Evolutionary conservation across 768 basidiomycete species (phyloP).

Genomic region (Fibroporia radiculosa): DNA sequence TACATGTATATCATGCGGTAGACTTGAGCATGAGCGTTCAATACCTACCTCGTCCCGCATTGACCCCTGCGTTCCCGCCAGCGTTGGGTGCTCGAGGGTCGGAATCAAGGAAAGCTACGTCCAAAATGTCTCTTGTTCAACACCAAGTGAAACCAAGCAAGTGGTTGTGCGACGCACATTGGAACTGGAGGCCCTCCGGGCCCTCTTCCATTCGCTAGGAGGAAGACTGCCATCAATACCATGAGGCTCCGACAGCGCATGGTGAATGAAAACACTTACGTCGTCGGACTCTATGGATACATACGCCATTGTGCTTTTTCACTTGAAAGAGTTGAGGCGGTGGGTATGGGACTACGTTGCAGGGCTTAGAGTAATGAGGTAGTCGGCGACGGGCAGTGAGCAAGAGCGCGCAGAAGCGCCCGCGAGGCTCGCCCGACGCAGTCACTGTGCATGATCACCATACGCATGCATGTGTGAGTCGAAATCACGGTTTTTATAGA

Average conservation of each 20-base stretch:
- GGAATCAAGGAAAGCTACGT: constrained; percentile 19
- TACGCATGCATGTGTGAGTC: too few relatives aligned
- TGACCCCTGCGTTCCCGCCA: constrained; percentile 1
- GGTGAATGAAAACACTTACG: constrained; percentile 8
- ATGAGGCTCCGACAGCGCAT: constrained; percentile 3
- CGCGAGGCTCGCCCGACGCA: too few relatives aligned
- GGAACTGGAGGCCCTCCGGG: constrained; percentile 23
- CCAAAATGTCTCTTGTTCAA: neutral
- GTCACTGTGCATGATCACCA: too few relatives aligned
- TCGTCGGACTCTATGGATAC: constrained; percentile 25
- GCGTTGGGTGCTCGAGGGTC: constrained; percentile 17
- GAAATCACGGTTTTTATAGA: too few relatives aligned
- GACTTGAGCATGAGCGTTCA: neutral
- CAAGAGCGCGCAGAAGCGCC: too few relatives aligned
- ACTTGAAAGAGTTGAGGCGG: too few relatives aligned
- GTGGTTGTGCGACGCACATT: constrained; percentile 15
- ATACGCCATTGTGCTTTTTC: constrained; percentile 24
- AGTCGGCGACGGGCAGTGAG: too few relatives aligned
- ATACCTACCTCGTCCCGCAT: constrained; percentile 11
- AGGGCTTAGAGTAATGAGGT: too few relatives aligned
- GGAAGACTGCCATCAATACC: constrained; percentile 12
- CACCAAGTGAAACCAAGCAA: neutral
- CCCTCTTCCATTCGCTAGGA: constrained; percentile 25
- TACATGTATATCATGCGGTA: neutral
- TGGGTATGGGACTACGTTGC: too few relatives aligned